Percentiles rank a stretch among this genome's conserved stretches.
phyloP scores from a whole-genome alignment of 257 asterid genomes.

The Echium plantagineum region DNA sequence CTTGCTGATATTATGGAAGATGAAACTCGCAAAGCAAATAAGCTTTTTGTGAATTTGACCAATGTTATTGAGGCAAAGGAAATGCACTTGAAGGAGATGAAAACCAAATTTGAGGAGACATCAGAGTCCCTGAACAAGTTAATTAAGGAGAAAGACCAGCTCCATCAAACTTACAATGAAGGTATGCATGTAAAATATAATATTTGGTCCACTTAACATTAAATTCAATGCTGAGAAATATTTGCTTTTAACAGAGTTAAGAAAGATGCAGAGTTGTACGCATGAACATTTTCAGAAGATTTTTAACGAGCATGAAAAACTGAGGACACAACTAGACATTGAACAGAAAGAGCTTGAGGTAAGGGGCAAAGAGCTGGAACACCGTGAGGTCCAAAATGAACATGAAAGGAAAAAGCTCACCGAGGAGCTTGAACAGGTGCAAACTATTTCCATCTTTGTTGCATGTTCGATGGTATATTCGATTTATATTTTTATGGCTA shows the following conservation, averaged over 20 bases:
- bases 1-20: slow-evolving; percentile 71
- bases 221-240: slow-evolving; percentile 13
- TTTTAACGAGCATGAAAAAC: slow-evolving; percentile 64
- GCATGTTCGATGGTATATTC: background rate
- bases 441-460: background rate
- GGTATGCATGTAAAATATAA: slow-evolving; percentile 30
- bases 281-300: slow-evolving; percentile 72
- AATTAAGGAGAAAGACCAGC: slow-evolving; percentile 57
- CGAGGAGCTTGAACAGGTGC: slow-evolving; percentile 77
- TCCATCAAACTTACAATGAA: slow-evolving; percentile 61
- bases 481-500: too few species aligned
- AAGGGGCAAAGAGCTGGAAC: slow-evolving; percentile 56
- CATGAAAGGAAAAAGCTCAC: slow-evolving; percentile 52
- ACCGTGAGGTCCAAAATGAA: slow-evolving; percentile 75
- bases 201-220: slow-evolving; percentile 5
- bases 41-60: slow-evolving; percentile 55
- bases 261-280: slow-evolving; percentile 65
- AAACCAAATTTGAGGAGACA: slow-evolving; percentile 59
- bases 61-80: slow-evolving; percentile 64
- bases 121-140: slow-evolving; percentile 36
- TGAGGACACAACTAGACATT: slow-evolving; percentile 52
- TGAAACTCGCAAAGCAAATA: slow-evolving; percentile 53
- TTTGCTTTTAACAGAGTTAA: slow-evolving; percentile 45
- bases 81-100: slow-evolving; percentile 52
- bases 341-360: slow-evolving; percentile 64